Evolutionary conservation across 441 rosid genomes (phyloP), one percentile per base, ranked within the genome.

Genomic region (Syzygium malaccense): DNA sequence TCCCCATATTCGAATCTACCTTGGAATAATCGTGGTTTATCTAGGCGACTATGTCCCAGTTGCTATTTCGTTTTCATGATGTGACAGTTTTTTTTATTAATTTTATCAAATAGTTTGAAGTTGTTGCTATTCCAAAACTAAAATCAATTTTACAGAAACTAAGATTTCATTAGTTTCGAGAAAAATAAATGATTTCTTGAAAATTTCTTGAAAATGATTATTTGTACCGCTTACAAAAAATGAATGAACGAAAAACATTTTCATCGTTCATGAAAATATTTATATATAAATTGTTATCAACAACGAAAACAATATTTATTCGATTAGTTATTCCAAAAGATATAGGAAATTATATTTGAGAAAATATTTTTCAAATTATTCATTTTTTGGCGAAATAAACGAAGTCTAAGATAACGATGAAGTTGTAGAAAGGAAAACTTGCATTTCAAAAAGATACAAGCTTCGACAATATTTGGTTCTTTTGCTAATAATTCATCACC

Each of bases 261-360:
- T 60, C 2, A 0, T 28, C 6, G n/a, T 26, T n/a, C 30, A 60
- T 3, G 1, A 28, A 60, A 28, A 28, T 5, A 28, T 60, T 60
- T 28, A 60, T 0, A 3, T 1, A 28, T 60, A 60, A 60, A 60
- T 60, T 14, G 14, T 1, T 14, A 0, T 60, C 2, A 2, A 6
- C 14, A 28, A 60, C 3, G 13, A 60, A 60, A 60, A 28, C 2
- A 60, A 28, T 13, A 28, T 5, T 28, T 8, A 28, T 60, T 60
- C 0, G 4, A 60, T 60, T 58, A 28, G 14, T 60, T 14, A 28
- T 28, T 60, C 14, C 7, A 13, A 14, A 8, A 60, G 33, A 60
- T 60, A 14, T 0, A 60, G 6, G 7, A 6, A 0, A 60, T 60
- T 28, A 0, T 28, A 26, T 28, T 28, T 13, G 13, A 0, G 14